phyloP scores from a whole-genome alignment of 1,284 basidiomycete species.

The Puccinia polysora region DNA sequence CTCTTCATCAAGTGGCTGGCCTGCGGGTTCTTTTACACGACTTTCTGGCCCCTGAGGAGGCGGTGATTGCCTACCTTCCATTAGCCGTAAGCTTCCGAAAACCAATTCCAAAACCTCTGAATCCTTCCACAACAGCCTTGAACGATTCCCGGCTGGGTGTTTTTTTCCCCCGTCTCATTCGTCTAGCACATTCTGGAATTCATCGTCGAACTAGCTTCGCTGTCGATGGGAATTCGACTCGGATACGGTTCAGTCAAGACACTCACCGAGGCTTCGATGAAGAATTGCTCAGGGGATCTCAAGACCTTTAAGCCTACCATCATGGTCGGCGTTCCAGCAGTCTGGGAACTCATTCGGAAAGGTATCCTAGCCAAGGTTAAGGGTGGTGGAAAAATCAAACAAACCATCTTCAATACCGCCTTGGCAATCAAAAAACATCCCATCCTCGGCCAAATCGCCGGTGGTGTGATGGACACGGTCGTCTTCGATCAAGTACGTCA shows the following conservation, averaged over 20 bases:
- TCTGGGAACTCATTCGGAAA: conserved; percentile 69
- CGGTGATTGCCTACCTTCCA: conserved; percentile 47
- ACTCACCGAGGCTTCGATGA: conserved; percentile 82
- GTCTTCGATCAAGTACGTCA: conserved; percentile 71
- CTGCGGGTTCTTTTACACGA: conserved; percentile 72
- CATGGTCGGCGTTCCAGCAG: conserved; percentile 84
- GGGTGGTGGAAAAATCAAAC: conserved; percentile 64
- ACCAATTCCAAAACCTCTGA: background rate
- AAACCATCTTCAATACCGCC: conserved; percentile 68
- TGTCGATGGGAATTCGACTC: conserved; percentile 64
- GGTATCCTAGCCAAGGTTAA: conserved; percentile 75
- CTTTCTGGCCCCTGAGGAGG: conserved; percentile 65
- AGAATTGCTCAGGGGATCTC: conserved; percentile 85
- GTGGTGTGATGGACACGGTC: conserved; percentile 66
- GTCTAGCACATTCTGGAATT: conserved; percentile 42
- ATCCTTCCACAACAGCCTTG: background rate
- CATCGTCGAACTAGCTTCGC: conserved; percentile 44
- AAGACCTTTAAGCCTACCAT: conserved; percentile 73
- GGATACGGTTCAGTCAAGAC: conserved; percentile 94
- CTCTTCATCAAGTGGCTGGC: conserved; percentile 61
- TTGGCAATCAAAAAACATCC: conserved; percentile 63
- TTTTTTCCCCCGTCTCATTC: background rate
- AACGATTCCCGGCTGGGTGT: background rate
- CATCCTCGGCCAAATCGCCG: conserved; percentile 61
- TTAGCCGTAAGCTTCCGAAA: conserved; percentile 46